Evolutionary conservation across 2,329 filamentous ascomycete species (phyloP).

Genomic region (Paecilomyces sp.): DNA sequence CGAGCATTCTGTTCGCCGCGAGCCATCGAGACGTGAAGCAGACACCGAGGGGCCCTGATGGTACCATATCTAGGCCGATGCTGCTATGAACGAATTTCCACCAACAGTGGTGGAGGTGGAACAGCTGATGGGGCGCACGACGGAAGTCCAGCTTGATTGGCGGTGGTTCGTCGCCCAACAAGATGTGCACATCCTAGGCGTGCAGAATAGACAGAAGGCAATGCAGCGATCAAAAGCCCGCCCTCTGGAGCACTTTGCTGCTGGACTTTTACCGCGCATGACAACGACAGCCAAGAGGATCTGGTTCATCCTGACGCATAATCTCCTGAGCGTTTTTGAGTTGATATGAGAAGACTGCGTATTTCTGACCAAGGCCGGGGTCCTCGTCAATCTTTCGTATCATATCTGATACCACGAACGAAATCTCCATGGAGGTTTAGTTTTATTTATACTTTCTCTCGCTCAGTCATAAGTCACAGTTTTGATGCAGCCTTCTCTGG

Average conservation of each 20-base stretch:
- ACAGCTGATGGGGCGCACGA: not conserved
- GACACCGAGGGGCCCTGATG: not conserved
- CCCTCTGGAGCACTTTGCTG: too few species aligned
- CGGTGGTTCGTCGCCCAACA: not conserved
- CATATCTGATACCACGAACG: not conserved
- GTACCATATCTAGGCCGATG: not conserved
- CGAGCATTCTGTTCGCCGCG: not conserved
- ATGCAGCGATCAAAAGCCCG: too few species aligned
- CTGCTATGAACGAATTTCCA: not conserved
- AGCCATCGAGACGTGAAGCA: not conserved
- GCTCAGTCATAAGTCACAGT: not conserved
- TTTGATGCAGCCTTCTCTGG: slow-evolving; percentile 1
- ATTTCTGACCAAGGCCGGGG: not conserved
- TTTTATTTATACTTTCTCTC: not conserved
- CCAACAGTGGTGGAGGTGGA: not conserved
- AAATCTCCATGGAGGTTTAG: not conserved
- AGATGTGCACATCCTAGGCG: too few species aligned
- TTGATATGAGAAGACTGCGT: not conserved
- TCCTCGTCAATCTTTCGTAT: not conserved
- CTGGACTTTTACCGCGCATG: not conserved
- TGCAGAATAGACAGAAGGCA: too few species aligned
- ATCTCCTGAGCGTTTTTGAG: not conserved
- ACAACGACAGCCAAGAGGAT: slow-evolving; percentile 2
- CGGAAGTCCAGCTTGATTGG: not conserved
- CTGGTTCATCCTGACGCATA: not conserved